phyloP scores from a whole-genome alignment of 2,329 filamentous ascomycete species.

The Fusarium neocosmosporiellum region DNA sequence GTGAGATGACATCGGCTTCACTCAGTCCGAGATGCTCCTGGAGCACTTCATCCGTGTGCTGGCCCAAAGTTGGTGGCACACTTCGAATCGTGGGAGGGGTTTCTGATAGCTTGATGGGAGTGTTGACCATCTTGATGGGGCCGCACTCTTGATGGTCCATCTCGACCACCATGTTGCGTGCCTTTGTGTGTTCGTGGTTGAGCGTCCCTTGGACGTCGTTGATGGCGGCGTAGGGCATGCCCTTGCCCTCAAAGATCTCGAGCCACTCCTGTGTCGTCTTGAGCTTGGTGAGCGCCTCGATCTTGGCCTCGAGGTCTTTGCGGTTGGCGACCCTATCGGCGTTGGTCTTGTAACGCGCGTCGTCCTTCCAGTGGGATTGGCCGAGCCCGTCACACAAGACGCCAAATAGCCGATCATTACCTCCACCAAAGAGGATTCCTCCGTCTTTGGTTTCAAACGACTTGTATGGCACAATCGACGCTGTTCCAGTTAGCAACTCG shows the following conservation, averaged over 20 bases:
- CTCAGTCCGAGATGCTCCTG: slow-evolving; percentile 70
- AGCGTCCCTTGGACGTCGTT: slow-evolving; percentile 91
- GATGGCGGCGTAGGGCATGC: slow-evolving; percentile 92
- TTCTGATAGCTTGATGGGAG: slow-evolving; percentile 93
- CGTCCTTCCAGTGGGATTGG: slow-evolving; percentile 68
- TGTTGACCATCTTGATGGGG: slow-evolving; percentile 89
- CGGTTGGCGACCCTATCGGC: slow-evolving; percentile 75
- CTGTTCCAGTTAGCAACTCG: slow-evolving; percentile 54
- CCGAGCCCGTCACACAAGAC: slow-evolving; percentile 71
- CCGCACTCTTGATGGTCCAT: slow-evolving; percentile 87
- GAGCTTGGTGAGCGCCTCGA: slow-evolving; percentile 78
- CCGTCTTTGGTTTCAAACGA: slow-evolving; percentile 81
- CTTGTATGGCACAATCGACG: slow-evolving; percentile 96
- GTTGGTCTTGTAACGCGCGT: slow-evolving; percentile 71
- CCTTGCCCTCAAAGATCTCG: slow-evolving; percentile 84
- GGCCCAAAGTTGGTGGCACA: slow-evolving; percentile 84
- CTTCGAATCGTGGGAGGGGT: slow-evolving; percentile 80
- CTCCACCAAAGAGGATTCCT: slow-evolving; percentile 76
- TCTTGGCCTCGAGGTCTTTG: slow-evolving; percentile 79
- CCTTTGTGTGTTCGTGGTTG: slow-evolving; percentile 84
- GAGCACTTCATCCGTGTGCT: slow-evolving; percentile 87
- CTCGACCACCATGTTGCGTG: slow-evolving; percentile 90
- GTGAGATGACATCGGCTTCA: slow-evolving; percentile 65
- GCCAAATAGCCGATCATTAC: slow-evolving; percentile 77
- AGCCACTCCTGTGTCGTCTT: slow-evolving; percentile 93